phyloP scores from a whole-genome alignment of 2,329 filamentous ascomycete genomes.

The Ophiostoma sp. region DNA sequence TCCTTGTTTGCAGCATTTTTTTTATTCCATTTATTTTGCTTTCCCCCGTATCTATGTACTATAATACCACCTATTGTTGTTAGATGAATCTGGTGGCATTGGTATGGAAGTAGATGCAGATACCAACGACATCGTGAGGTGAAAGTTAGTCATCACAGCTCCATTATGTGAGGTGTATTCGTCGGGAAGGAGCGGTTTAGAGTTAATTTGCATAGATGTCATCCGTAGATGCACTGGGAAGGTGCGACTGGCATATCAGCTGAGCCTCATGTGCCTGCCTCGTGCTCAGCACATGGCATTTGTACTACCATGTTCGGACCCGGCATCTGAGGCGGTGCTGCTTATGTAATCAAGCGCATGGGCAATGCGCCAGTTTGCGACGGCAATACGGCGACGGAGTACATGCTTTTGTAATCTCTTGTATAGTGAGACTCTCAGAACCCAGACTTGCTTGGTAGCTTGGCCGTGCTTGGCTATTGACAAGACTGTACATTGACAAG shows the following conservation, averaged over 20 bases:
- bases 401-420: too few species aligned
- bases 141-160: too few species aligned
- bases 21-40: background rate
- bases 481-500: background rate
- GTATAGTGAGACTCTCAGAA: background rate
- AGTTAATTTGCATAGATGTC: background rate
- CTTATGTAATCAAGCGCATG: background rate
- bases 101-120: too few species aligned
- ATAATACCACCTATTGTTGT: conserved; percentile 14
- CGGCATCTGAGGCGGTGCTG: too few species aligned
- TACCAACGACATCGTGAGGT: too few species aligned
- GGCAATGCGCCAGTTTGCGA: background rate
- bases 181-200: too few species aligned
- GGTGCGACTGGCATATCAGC: background rate
- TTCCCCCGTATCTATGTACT: background rate
- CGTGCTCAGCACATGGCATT: background rate
- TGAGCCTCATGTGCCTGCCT: background rate
- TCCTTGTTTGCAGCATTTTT: conserved; percentile 15
- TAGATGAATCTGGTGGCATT: background rate
- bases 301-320: background rate
- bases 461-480: background rate
- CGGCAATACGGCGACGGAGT: background rate
- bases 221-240: background rate
- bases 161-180: too few species aligned
- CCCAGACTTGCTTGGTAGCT: background rate